Conservation (phyloP, 805 yeast genomes). For the Suhomyces sp. region DNA sequence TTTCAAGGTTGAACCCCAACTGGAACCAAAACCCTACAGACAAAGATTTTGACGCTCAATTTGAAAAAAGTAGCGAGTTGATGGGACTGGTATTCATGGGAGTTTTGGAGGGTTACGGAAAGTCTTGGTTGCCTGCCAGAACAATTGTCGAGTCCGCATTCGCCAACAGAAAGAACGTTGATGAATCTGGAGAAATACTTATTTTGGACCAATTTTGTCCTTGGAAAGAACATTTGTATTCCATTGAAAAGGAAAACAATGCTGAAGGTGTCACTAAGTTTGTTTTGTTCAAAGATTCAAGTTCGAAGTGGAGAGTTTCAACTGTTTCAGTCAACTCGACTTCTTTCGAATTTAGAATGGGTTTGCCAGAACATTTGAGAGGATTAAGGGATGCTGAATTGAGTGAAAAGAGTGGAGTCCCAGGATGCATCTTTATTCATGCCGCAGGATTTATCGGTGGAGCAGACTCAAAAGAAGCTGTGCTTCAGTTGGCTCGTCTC, state of each 20-base stretch:
- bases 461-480: slow-evolving; percentile 76
- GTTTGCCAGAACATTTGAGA: slow-evolving; percentile 89
- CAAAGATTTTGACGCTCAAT: slow-evolving; percentile 63
- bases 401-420: slow-evolving; percentile 71
- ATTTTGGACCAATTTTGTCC: slow-evolving; percentile 79
- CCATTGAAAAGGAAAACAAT: slow-evolving; percentile 60
- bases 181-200: slow-evolving; percentile 70
- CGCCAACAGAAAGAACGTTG: slow-evolving; percentile 55
- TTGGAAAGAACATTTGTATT: slow-evolving; percentile 91
- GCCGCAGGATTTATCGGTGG: slow-evolving; percentile 99
- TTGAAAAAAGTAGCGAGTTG: slow-evolving; percentile 67
- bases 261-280: slow-evolving; percentile 62
- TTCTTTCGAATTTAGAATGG: slow-evolving; percentile 80
- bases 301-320: slow-evolving; percentile 77
- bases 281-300: slow-evolving; percentile 78
- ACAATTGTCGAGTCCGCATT: slow-evolving; percentile 72
- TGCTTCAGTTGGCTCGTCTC: slow-evolving; percentile 63
- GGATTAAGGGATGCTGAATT: slow-evolving; percentile 91
- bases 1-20: slow-evolving; percentile 77
- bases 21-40: slow-evolving; percentile 75
- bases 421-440: slow-evolving; percentile 87
- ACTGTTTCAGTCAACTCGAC: slow-evolving; percentile 82
- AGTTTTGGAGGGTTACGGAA: slow-evolving; percentile 67
- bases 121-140: slow-evolving; percentile 91
- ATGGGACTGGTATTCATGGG: slow-evolving; percentile 82